phyloP scores from a whole-genome alignment of 164 flowering plant genomes.

The Echeveria elegans region DNA sequence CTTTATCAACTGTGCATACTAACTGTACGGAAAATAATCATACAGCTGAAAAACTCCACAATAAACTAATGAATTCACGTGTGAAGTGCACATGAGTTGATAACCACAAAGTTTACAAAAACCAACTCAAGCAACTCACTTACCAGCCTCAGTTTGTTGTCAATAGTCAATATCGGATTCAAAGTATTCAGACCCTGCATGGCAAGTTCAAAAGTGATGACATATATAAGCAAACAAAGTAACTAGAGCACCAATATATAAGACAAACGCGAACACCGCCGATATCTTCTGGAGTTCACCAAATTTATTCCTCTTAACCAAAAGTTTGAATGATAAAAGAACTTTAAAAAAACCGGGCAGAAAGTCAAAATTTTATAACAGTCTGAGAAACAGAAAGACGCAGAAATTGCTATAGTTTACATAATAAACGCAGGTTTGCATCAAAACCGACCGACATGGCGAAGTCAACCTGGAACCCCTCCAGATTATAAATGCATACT shows the following conservation, averaged over 20 bases:
- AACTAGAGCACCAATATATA: background rate
- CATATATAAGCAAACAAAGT: background rate
- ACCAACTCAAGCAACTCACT: slow-evolving; percentile 11
- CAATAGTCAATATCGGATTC: slow-evolving; percentile 46
- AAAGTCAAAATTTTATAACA: no score
- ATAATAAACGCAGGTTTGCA: background rate
- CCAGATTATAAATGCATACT: no score
- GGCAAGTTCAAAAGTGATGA: background rate
- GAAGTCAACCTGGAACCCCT: background rate
- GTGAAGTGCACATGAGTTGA: background rate
- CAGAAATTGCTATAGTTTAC: no score
- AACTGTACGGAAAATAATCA: background rate
- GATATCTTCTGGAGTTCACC: no score
- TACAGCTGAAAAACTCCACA: background rate
- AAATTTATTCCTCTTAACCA: no score
- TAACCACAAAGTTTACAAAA: background rate
- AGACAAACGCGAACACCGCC: background rate
- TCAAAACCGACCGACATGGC: background rate
- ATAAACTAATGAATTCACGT: background rate
- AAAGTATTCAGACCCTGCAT: slow-evolving; percentile 46
- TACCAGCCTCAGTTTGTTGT: slow-evolving; percentile 56
- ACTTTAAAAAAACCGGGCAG: no score
- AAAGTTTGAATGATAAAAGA: no score
- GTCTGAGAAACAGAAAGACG: no score
- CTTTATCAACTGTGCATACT: background rate